Base-by-base conservation (phyloP, 495 filamentous ascomycete genomes). In the Melanomma pulvis-pyrius region DNA sequence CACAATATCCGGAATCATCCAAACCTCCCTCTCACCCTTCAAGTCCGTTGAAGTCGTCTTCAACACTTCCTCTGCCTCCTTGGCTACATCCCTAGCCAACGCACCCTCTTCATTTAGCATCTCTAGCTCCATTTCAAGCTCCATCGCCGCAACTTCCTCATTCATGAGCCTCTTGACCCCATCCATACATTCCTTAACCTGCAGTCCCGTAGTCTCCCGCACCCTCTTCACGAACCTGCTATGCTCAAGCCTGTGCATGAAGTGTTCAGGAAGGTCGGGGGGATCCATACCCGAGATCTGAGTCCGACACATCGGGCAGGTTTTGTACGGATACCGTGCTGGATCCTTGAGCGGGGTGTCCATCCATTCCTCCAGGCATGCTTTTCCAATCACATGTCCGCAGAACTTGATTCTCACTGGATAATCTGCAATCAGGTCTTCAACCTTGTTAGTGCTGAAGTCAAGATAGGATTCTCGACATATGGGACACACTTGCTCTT, bases 351-450 rank as follows among this genome's bases (percentile, higher is more conserved):
- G 6, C 12, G 26, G 26, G 9, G 30, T 32, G 7, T 36, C 2
- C 21, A 55, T 36, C 51, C 51, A 55, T 2, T 6, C 6, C 51
- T 55, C 51, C 6, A 55, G 51, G 21, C 51, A 55, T 6, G 26
- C 5, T 32, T 55, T 55, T 9, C 51, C 51, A 21, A 55, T 8
- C 2, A 55, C n/a, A 21, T 55, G 51, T 6, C 51, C 51, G 19
- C 51, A 55, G 25, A 9, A 55, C 25, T 55, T 55, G 51, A 55
- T 55, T 2, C 29, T 24, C 9, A 55, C 51, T 6, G 51, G 51
- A 36, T 55, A 55, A 26, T 55, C 51, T 6, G 51, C 51, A 11
- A 55, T 5, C 5, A 30, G 25, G 4, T 36, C 30, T 9, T 55
- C 51, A 7, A 32, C 21, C 6, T 5, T 36, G 51, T 11, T 32